These are phyloP conservation scores for Chytriomyces sp. DNA, from an alignment of 192 early-diverging fungal genomes.

Conservation along the genomic window DNA sequence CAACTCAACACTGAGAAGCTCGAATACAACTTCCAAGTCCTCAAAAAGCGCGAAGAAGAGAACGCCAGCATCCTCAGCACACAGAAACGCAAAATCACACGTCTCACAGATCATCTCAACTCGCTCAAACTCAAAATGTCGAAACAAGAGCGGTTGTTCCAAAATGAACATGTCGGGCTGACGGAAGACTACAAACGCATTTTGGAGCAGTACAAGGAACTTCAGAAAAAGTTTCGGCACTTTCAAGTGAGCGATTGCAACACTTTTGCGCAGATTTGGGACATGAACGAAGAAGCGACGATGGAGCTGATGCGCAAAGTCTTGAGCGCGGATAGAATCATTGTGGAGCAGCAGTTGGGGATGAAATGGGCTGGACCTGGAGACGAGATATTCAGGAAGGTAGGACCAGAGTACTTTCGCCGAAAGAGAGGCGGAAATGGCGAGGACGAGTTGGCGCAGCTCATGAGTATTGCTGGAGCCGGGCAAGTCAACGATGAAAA, in stretches of 20 bases:
- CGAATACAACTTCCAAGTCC: slow-evolving; percentile 68
- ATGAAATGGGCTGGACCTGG: slow-evolving; percentile 51
- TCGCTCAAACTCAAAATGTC: slow-evolving; percentile 57
- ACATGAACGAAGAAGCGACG: slow-evolving; percentile 62
- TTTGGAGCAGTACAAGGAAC: slow-evolving; percentile 64
- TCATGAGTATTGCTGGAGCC: slow-evolving; percentile 14
- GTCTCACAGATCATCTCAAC: slow-evolving; percentile 65
- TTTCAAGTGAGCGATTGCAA: slow-evolving; percentile 57
- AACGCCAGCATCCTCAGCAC: slow-evolving; percentile 63
- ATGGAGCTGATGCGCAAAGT: slow-evolving; percentile 59
- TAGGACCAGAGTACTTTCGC: slow-evolving; percentile 47
- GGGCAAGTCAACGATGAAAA: background rate
- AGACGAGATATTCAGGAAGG: slow-evolving; percentile 51
- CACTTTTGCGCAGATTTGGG: slow-evolving; percentile 59
- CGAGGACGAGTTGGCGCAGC: background rate
- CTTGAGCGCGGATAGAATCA: slow-evolving; percentile 59
- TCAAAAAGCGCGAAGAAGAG: slow-evolving; percentile 69
- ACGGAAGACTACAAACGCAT: slow-evolving; percentile 67
- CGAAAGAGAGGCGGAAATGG: background rate
- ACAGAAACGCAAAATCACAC: slow-evolving; percentile 63
- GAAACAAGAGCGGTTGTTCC: slow-evolving; percentile 60
- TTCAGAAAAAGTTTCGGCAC: slow-evolving; percentile 67
- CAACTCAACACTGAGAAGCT: slow-evolving; percentile 68
- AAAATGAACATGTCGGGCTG: slow-evolving; percentile 52
- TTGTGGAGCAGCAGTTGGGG: slow-evolving; percentile 65